Percentiles rank a stretch among this genome's conserved stretches.
These are phyloP conservation scores for Backusella liffmaniae DNA, from an alignment of 192 early-diverging fungal genomes.

Conservation along the genomic window DNA sequence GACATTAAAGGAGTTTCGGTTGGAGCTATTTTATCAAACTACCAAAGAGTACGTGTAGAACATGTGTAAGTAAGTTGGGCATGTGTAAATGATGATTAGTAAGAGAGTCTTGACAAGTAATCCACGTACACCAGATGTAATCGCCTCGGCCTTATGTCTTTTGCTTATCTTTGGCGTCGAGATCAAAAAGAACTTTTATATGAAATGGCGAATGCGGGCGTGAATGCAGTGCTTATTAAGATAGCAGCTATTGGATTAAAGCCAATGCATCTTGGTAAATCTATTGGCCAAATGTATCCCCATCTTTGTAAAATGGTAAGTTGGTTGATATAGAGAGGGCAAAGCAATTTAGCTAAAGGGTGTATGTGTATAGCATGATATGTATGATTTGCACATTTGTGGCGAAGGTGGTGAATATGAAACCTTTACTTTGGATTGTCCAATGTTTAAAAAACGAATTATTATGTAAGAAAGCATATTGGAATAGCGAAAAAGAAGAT, in stretches of 20 bases:
- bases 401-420: slow-evolving; percentile 99
- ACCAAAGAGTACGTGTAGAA: slow-evolving; percentile 96
- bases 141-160: slow-evolving; percentile 78
- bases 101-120: neutral
- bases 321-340: neutral
- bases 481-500: neutral
- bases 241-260: slow-evolving; percentile 87
- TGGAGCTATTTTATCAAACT: slow-evolving; percentile 96
- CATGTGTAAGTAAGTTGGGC: slow-evolving; percentile 63
- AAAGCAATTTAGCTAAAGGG: neutral
- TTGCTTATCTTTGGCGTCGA: slow-evolving; percentile 90
- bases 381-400: slow-evolving; percentile 84
- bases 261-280: slow-evolving; percentile 70
- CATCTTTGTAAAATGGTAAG: slow-evolving; percentile 66
- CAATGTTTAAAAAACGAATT: slow-evolving; percentile 84
- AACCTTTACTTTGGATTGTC: slow-evolving; percentile 89
- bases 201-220: slow-evolving; percentile 79
- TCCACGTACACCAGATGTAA: slow-evolving; percentile 56
- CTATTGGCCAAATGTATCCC: slow-evolving; percentile 77
- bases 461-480: slow-evolving; percentile 59
- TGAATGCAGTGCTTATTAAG: slow-evolving; percentile 90
- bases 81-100: neutral
- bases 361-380: slow-evolving; percentile 50
- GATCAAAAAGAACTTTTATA: slow-evolving; percentile 79
- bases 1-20: slow-evolving; percentile 85